A percentile compares a stretch with the other conserved stretches of the same genome.
These are phyloP conservation scores for Trypanosoma mega DNA, from an alignment of 208 protist species.

Conservation along the genomic window DNA sequence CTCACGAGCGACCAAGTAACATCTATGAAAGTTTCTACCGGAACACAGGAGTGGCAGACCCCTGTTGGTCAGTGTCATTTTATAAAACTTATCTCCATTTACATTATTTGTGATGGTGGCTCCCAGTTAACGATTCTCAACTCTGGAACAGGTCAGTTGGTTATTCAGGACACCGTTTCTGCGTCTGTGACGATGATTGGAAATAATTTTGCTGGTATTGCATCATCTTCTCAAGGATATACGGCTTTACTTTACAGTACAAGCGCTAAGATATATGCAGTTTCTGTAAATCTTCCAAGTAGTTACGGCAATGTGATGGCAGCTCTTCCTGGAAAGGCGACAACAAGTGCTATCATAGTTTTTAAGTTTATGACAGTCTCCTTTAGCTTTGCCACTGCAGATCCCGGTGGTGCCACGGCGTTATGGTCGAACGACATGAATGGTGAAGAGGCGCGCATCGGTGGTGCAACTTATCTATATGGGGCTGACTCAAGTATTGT, in stretches of 20 bases:
- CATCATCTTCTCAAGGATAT: not conserved
- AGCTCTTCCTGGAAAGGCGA: constrained; percentile 10
- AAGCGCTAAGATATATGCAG: constrained; percentile 4
- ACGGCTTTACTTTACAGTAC: constrained; percentile 7
- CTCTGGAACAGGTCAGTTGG: not conserved
- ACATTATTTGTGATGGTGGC: constrained; percentile 22
- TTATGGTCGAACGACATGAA: constrained; percentile 16
- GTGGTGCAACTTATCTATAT: constrained; percentile 10
- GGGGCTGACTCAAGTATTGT: constrained; percentile 8
- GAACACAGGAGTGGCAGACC: constrained; percentile 3
- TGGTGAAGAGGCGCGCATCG: constrained; percentile 2
- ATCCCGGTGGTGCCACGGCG: not conserved
- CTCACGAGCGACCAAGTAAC: not conserved
- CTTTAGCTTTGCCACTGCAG: constrained; percentile 6
- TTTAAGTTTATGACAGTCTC: constrained; percentile 13
- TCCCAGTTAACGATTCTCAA: constrained; percentile 2
- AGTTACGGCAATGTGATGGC: constrained; percentile 1
- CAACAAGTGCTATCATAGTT: constrained; percentile 13
- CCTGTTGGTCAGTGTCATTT: not conserved
- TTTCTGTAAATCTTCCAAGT: not conserved
- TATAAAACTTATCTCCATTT: constrained; percentile 2
- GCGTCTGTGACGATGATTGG: constrained; percentile 1
- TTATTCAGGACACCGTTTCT: constrained; percentile 1
- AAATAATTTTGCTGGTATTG: constrained; percentile 18
- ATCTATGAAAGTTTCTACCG: constrained; percentile 5